phyloP scores from a whole-genome alignment of 2,329 filamentous ascomycete species.

The Alternaria triticina region DNA sequence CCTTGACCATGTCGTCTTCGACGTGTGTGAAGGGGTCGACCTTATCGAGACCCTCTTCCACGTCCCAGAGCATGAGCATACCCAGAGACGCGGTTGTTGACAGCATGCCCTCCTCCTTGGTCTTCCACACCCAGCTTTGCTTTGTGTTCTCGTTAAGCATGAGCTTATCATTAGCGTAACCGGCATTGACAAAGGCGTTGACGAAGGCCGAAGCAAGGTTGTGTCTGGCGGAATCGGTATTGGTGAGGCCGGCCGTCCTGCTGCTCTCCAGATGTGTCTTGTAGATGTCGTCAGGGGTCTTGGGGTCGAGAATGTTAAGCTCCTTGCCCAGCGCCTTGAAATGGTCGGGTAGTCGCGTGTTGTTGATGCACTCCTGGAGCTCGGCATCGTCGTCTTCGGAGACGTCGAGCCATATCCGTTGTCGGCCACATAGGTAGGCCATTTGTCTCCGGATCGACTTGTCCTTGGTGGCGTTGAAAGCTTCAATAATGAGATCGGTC shows the following conservation, averaged over 20 bases:
- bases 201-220: constrained; percentile 96
- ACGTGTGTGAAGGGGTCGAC: constrained; percentile 94
- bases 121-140: constrained; percentile 98
- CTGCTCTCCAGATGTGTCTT: constrained; percentile 98
- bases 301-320: constrained; percentile 94
- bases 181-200: constrained; percentile 95
- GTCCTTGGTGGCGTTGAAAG: constrained; percentile 82
- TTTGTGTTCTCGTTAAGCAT: constrained; percentile 88
- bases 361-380: constrained; percentile 83
- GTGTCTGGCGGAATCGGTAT: constrained; percentile 92
- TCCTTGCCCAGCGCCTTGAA: constrained; percentile 96
- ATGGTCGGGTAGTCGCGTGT: constrained; percentile 85
- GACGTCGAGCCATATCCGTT: constrained; percentile 83
- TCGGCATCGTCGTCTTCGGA: constrained; percentile 75
- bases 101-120: constrained; percentile 96
- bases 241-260: constrained; percentile 89
- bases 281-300: constrained; percentile 98
- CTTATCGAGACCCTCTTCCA: constrained; percentile 88
- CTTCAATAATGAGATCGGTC: constrained; percentile 77
- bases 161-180: constrained; percentile 95
- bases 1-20: constrained; percentile 82
- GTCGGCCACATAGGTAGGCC: constrained; percentile 88
- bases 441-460: constrained; percentile 88
- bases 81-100: constrained; percentile 94
- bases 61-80: constrained; percentile 90